Conservation (phyloP, 2,329 filamentous ascomycete species). For the Epichloe hybrida region DNA sequence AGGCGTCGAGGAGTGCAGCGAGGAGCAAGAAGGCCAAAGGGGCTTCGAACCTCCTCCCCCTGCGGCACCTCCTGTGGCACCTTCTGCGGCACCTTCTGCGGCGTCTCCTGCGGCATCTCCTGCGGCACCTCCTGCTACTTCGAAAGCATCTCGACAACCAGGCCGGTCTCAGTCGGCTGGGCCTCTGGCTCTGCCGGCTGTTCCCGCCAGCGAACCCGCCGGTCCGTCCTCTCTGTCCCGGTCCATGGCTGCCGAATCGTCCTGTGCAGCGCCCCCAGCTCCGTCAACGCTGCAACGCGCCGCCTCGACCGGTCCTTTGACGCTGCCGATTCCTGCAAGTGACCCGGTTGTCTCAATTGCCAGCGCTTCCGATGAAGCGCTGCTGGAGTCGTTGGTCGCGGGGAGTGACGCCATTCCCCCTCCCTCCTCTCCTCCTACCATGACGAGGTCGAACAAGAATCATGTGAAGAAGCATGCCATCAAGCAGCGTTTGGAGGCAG, state of each 20-base stretch:
- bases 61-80: background rate
- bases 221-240: slow-evolving; percentile 28
- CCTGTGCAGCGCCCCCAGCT: slow-evolving; percentile 18
- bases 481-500: slow-evolving; percentile 43
- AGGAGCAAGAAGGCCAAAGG: background rate
- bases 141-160: slow-evolving; percentile 13
- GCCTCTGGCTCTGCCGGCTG: slow-evolving; percentile 21
- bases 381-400: slow-evolving; percentile 26
- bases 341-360: slow-evolving; percentile 24
- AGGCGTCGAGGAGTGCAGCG: background rate
- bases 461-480: slow-evolving; percentile 48
- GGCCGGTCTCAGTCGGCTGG: slow-evolving; percentile 25
- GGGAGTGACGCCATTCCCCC: slow-evolving; percentile 28
- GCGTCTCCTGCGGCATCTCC: background rate
- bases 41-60: background rate
- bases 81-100: too few species aligned
- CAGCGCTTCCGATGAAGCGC: slow-evolving; percentile 13
- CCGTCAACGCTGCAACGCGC: slow-evolving; percentile 25
- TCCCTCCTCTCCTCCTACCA: slow-evolving; percentile 22
- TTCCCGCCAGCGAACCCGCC: slow-evolving; percentile 37
- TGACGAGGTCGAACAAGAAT: slow-evolving; percentile 48
- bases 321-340: slow-evolving; percentile 30
- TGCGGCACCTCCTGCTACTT: background rate
- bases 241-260: slow-evolving; percentile 8
- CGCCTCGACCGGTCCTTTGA: slow-evolving; percentile 18